phyloP scores from a whole-genome alignment of 2,329 filamentous ascomycete species.

The Blumeriella jaapii region DNA sequence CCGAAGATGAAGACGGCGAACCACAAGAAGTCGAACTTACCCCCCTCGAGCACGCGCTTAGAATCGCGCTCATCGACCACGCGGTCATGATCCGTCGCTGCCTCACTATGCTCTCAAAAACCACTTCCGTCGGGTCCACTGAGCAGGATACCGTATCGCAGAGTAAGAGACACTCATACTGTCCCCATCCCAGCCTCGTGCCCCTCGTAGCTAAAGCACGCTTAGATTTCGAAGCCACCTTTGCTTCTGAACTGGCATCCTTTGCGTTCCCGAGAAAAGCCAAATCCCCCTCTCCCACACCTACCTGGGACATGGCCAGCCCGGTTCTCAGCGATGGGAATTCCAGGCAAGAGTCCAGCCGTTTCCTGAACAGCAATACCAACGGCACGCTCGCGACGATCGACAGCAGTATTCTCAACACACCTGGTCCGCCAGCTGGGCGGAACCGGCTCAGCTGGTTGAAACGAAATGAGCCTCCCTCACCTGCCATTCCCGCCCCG shows the following conservation, averaged over 20 bases:
- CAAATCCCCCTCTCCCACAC: conserved; percentile 30
- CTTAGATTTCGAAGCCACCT: conserved; percentile 48
- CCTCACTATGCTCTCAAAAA: conserved; percentile 53
- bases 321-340: conserved; percentile 9
- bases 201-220: conserved; percentile 12
- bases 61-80: conserved; percentile 79
- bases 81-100: conserved; percentile 79
- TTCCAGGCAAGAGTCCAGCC: conserved; percentile 3
- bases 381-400: conserved; percentile 20
- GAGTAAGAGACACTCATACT: conserved; percentile 39
- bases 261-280: conserved; percentile 42
- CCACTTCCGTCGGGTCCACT: conserved; percentile 39
- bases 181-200: conserved; percentile 14
- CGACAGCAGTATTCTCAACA: conserved; percentile 20
- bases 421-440: conserved; percentile 8
- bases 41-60: conserved; percentile 65
- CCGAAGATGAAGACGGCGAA: conserved; percentile 31
- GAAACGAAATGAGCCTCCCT: too few species aligned
- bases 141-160: conserved; percentile 47
- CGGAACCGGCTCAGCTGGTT: conserved; percentile 16
- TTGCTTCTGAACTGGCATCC: conserved; percentile 53
- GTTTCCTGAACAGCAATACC: conserved; percentile 12
- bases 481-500: not conserved
- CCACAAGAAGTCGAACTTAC: conserved; percentile 39
- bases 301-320: conserved; percentile 25